These are phyloP conservation scores for Rickenella mellea DNA, from an alignment of 768 basidiomycete genomes.

Conservation along the genomic window DNA sequence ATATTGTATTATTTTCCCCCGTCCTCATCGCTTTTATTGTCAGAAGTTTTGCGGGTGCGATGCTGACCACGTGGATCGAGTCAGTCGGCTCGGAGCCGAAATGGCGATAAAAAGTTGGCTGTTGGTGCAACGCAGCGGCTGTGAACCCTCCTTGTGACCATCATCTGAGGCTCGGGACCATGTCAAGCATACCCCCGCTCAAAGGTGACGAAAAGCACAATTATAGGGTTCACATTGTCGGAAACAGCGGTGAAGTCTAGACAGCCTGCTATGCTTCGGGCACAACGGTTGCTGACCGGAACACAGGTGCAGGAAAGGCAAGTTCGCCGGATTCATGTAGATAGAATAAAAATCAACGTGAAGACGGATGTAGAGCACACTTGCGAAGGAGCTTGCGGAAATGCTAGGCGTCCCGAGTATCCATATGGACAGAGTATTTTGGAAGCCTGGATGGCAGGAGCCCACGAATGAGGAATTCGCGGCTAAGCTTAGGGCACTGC, in stretches of 20 bases:
- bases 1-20: too few species aligned
- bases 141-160: too few species aligned
- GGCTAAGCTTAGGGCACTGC: conserved; percentile 15
- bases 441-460: conserved; percentile 39
- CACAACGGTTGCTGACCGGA: neutral
- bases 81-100: too few species aligned
- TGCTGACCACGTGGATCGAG: too few species aligned
- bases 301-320: conserved; percentile 31
- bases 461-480: conserved; percentile 18
- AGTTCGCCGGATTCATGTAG: conserved; percentile 4
- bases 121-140: too few species aligned
- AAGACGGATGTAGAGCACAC: conserved; percentile 30
- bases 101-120: too few species aligned
- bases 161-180: too few species aligned
- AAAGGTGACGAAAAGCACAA: conserved; percentile 35
- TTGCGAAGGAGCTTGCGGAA: conserved; percentile 31
- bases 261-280: neutral
- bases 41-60: too few species aligned
- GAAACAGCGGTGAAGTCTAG: conserved; percentile 38
- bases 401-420: conserved; percentile 37
- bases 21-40: too few species aligned
- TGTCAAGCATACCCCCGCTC: conserved; percentile 22
- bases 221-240: conserved; percentile 38
- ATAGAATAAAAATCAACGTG: neutral
- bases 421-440: conserved; percentile 36